These are phyloP conservation scores for Ceratocystis eucalypticola DNA, from an alignment of 2,329 filamentous ascomycete species.

Conservation along the genomic window DNA sequence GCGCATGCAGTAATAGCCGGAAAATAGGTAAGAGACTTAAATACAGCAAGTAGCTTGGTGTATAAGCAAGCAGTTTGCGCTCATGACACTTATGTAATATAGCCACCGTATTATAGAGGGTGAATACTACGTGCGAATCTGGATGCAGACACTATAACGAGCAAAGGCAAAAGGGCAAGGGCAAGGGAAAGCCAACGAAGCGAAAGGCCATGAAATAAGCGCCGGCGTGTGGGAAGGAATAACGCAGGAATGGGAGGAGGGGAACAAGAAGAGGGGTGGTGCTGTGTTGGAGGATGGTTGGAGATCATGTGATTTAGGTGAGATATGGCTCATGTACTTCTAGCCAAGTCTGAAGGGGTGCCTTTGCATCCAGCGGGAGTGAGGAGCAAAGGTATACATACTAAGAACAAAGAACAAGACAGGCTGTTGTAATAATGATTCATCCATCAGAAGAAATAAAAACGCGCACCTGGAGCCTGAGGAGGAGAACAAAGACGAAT, in stretches of 20 bases:
- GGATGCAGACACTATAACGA: not conserved
- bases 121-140: not conserved
- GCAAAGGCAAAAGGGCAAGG: not conserved
- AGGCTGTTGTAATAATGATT: too few species aligned
- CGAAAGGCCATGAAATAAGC: not conserved
- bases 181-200: not conserved
- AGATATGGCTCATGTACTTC: too few species aligned
- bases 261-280: not conserved
- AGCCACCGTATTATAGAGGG: not conserved
- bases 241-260: not conserved
- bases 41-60: too few species aligned
- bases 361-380: too few species aligned
- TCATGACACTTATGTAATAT: not conserved
- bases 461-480: not conserved
- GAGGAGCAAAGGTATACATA: too few species aligned
- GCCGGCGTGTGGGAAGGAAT: not conserved
- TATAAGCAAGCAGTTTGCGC: too few species aligned
- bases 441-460: not conserved
- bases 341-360: too few species aligned
- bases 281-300: not conserved
- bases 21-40: too few species aligned
- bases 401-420: too few species aligned
- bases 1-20: too few species aligned
- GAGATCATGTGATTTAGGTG: too few species aligned
- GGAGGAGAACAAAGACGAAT: not conserved